Conservation (phyloP, 176 grass and related monocot species). For the Musa troglodytarum region DNA sequence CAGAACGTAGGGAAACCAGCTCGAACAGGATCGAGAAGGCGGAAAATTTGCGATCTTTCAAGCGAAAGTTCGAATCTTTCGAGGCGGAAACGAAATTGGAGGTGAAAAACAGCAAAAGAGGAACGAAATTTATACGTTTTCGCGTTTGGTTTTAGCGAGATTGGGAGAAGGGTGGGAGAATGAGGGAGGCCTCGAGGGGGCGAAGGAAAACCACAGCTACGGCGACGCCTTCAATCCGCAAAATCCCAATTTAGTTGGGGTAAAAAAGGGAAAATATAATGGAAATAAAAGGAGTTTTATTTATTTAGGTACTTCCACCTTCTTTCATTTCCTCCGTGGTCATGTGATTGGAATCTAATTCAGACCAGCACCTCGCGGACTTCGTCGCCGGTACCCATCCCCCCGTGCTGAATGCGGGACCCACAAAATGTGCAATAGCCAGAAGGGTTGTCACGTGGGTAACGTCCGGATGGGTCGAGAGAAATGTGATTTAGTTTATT, state of each 20-base stretch:
- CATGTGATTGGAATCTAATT: too few species aligned
- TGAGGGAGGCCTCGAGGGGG: slow-evolving; percentile 10
- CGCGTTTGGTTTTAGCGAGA: neutral
- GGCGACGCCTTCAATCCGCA: slow-evolving; percentile 23
- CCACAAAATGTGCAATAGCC: too few species aligned
- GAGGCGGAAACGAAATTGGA: neutral
- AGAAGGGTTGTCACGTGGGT: too few species aligned
- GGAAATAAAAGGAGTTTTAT: too few species aligned
- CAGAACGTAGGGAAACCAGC: slow-evolving; percentile 16
- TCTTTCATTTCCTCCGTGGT: too few species aligned
- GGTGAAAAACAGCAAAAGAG: neutral
- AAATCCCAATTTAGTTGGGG: neutral
- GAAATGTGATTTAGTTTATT: too few species aligned
- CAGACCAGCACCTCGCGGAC: too few species aligned
- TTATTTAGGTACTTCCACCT: too few species aligned
- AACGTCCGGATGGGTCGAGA: too few species aligned
- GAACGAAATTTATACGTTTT: neutral
- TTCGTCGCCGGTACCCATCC: too few species aligned
- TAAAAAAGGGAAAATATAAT: neutral
- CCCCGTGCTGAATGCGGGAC: too few species aligned
- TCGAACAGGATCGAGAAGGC: neutral
- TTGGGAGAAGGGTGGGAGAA: neutral
- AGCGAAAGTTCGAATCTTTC: neutral
- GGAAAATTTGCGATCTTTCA: neutral
- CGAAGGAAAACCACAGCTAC: slow-evolving; percentile 31